Percentiles rank a stretch among this genome's conserved stretches.
phyloP scores from a whole-genome alignment of 352 stramenopile genomes.

The Phytophthora syringae region DNA sequence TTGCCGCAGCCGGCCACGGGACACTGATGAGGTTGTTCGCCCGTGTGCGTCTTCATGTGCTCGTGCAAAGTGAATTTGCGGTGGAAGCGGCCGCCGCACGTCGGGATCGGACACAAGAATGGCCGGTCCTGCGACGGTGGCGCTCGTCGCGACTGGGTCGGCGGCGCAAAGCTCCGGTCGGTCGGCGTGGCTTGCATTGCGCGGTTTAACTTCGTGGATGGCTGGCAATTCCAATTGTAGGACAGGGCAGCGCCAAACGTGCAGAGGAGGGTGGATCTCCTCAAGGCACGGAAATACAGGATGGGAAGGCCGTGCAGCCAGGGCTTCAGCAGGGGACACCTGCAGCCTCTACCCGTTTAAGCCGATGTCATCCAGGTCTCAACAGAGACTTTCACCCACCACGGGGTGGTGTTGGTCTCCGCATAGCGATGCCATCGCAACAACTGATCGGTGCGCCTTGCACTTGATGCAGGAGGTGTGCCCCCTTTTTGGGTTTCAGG shows the following conservation, averaged over 20 bases:
- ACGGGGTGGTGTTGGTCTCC: background rate
- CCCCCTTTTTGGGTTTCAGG: slow-evolving; percentile 14
- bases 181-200: slow-evolving; percentile 27
- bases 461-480: slow-evolving; percentile 22
- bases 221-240: slow-evolving; percentile 40
- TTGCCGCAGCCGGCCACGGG: slow-evolving; percentile 61
- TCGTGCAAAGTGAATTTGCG: slow-evolving; percentile 77
- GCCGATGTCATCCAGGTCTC: slow-evolving; percentile 18
- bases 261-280: slow-evolving; percentile 34
- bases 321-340: slow-evolving; percentile 19
- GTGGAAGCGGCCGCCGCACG: slow-evolving; percentile 62
- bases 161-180: slow-evolving; percentile 12
- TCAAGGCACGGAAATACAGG: slow-evolving; percentile 33
- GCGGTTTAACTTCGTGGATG: slow-evolving; percentile 30
- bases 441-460: slow-evolving; percentile 8
- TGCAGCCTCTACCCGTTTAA: slow-evolving; percentile 6
- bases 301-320: slow-evolving; percentile 33
- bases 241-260: slow-evolving; percentile 33
- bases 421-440: slow-evolving; percentile 24
- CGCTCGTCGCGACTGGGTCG: slow-evolving; percentile 21
- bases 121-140: slow-evolving; percentile 45
- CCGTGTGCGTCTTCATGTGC: slow-evolving; percentile 84
- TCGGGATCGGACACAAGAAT: slow-evolving; percentile 55
- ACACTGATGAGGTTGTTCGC: slow-evolving; percentile 72
- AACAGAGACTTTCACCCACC: slow-evolving; percentile 1